Evolutionary conservation across 1,139 yeast genomes (phyloP).

Genomic region (Yamadazyma kanchanaburiensis): DNA sequence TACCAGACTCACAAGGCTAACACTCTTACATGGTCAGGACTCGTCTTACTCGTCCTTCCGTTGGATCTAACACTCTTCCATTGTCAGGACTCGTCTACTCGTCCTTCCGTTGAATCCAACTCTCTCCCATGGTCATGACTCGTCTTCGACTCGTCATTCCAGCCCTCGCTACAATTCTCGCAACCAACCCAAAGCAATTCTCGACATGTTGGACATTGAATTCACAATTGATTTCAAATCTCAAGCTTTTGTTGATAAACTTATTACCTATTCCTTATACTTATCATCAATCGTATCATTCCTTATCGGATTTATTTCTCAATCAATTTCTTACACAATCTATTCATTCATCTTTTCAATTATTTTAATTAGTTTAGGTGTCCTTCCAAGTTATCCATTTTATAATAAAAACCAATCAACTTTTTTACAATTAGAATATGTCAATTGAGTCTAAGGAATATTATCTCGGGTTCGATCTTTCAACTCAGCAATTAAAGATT

Average conservation of each 20-base stretch:
- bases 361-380: constrained; percentile 31
- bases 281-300: constrained; percentile 32
- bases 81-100: too few species aligned
- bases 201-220: constrained; percentile 31
- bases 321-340: constrained; percentile 34
- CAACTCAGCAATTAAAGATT: constrained; percentile 86
- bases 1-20: too few species aligned
- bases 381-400: constrained; percentile 55
- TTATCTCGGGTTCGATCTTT: constrained; percentile 76
- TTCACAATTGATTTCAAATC: constrained; percentile 65
- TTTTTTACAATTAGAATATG: constrained; percentile 36
- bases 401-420: constrained; percentile 45
- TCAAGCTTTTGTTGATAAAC: constrained; percentile 41
- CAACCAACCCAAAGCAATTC: not conserved
- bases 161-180: constrained; percentile 4
- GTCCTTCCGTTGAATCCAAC: too few species aligned
- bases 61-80: too few species aligned
- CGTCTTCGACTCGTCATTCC: too few species aligned
- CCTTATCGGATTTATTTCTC: constrained; percentile 43
- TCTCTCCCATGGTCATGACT: not conserved
- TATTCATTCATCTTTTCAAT: constrained; percentile 34
- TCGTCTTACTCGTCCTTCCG: too few species aligned
- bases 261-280: constrained; percentile 18
- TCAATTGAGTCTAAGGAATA: constrained; percentile 20
- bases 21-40: too few species aligned